These are phyloP conservation scores for Chaetomium tenue DNA, from an alignment of 495 filamentous ascomycete species.

Conservation along the genomic window DNA sequence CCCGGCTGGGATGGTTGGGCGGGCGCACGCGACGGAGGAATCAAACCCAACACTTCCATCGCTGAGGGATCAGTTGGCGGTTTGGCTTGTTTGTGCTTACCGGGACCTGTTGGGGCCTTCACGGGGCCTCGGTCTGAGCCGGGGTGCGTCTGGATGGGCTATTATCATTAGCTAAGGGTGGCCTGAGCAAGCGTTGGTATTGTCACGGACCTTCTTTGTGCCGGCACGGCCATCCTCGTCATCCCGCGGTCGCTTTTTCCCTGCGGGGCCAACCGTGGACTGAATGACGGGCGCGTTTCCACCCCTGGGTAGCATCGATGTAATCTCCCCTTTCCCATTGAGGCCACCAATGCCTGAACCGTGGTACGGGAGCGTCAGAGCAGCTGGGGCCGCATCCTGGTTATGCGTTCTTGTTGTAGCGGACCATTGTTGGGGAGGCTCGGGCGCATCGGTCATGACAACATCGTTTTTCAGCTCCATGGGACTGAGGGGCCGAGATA, in stretches of 20 bases:
- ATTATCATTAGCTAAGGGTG: background rate
- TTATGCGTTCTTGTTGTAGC: background rate
- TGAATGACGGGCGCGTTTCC: slow-evolving; percentile 30
- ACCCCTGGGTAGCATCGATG: slow-evolving; percentile 15
- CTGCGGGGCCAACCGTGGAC: slow-evolving; percentile 19
- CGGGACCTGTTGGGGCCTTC: slow-evolving; percentile 21
- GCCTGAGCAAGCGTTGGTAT: background rate
- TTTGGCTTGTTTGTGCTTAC: slow-evolving; percentile 13
- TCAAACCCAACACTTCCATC: slow-evolving; percentile 36
- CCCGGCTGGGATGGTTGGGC: slow-evolving; percentile 20
- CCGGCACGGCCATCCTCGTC: slow-evolving; percentile 19
- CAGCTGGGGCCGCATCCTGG: background rate
- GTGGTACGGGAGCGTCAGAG: slow-evolving; percentile 25
- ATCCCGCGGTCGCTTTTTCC: slow-evolving; percentile 36
- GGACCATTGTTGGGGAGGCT: background rate
- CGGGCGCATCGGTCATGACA: slow-evolving; percentile 30
- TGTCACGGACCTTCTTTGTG: slow-evolving; percentile 33
- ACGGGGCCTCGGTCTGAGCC: slow-evolving; percentile 7
- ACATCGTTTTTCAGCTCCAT: slow-evolving; percentile 25
- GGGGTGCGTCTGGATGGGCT: slow-evolving; percentile 15
- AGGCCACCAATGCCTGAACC: slow-evolving; percentile 29
- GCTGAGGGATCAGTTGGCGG: slow-evolving; percentile 33
- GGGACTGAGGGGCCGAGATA: background rate
- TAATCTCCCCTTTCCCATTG: slow-evolving; percentile 31
- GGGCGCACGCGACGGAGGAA: slow-evolving; percentile 27